A percentile compares a stretch with the other conserved stretches of the same genome.
These are phyloP conservation scores for Termitomyces sp. DNA, from an alignment of 1,284 basidiomycete species.

Conservation along the genomic window DNA sequence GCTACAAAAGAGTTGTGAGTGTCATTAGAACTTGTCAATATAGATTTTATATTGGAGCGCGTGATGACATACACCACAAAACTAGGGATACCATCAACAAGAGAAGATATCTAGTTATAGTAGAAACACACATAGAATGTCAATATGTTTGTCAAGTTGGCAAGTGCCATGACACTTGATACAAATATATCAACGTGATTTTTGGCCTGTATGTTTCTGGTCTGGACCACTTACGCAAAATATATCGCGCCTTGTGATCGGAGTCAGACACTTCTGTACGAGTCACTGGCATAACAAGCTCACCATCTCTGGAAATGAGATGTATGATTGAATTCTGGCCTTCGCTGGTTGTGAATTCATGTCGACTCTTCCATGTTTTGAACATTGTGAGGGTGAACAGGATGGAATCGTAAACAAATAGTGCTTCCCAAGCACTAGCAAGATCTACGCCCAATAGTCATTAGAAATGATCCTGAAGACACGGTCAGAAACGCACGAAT, in stretches of 20 bases:
- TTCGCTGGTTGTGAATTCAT: constrained; percentile 20
- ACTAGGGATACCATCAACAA: constrained; percentile 5
- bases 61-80: constrained; percentile 19
- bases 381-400: constrained; percentile 33
- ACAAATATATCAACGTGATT: neutral
- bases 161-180: constrained; percentile 34
- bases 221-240: constrained; percentile 27
- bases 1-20: constrained; percentile 21
- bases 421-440: constrained; percentile 37
- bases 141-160: constrained; percentile 37
- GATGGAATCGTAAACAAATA: constrained; percentile 35
- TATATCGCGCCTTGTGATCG: constrained; percentile 31
- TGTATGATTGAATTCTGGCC: constrained; percentile 27
- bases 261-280: neutral
- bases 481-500: constrained; percentile 19
- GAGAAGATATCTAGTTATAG: too few species aligned
- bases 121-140: constrained; percentile 34
- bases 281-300: constrained; percentile 3
- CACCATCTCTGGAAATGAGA: constrained; percentile 36
- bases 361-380: constrained; percentile 30
- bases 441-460: constrained; percentile 21
- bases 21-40: neutral
- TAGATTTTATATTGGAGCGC: neutral
- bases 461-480: neutral
- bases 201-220: neutral